Conservation (phyloP, 352 stramenopile genomes). For the Globisporangium okanoganense region DNA sequence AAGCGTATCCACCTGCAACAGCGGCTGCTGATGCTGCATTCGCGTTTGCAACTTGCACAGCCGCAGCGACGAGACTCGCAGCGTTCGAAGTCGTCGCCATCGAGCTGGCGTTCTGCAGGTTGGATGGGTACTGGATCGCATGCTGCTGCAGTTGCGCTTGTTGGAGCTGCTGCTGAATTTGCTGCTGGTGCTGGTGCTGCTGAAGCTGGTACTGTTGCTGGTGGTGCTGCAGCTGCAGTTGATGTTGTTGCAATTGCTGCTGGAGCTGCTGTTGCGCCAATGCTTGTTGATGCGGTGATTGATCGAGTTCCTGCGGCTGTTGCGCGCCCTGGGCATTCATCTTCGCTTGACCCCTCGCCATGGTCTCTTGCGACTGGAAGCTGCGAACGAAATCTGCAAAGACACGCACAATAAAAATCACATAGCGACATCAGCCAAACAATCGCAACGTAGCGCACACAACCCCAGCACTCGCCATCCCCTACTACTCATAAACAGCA, state of each 20-base stretch:
- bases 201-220: slow-evolving; percentile 25
- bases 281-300: slow-evolving; percentile 16
- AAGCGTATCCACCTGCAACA: slow-evolving; percentile 39
- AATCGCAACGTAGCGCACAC: neutral
- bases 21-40: slow-evolving; percentile 28
- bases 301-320: slow-evolving; percentile 14
- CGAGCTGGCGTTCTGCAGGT: slow-evolving; percentile 18
- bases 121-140: slow-evolving; percentile 29
- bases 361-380: neutral
- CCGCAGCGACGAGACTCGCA: slow-evolving; percentile 37
- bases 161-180: slow-evolving; percentile 28
- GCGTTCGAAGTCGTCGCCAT: slow-evolving; percentile 30
- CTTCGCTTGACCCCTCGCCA: slow-evolving; percentile 12
- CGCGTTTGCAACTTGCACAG: slow-evolving; percentile 29
- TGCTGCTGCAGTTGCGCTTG: slow-evolving; percentile 30
- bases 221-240: slow-evolving; percentile 29
- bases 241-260: slow-evolving; percentile 26
- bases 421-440: neutral
- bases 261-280: slow-evolving; percentile 23
- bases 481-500: slow-evolving; percentile 3
- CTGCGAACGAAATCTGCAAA: neutral
- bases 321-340: slow-evolving; percentile 6
- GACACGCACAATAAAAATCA: neutral
- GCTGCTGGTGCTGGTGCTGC: slow-evolving; percentile 28
- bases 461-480: slow-evolving; percentile 6